These are phyloP conservation scores for Silybum marianum DNA, from an alignment of 129 eudicot genomes.

Conservation along the genomic window DNA sequence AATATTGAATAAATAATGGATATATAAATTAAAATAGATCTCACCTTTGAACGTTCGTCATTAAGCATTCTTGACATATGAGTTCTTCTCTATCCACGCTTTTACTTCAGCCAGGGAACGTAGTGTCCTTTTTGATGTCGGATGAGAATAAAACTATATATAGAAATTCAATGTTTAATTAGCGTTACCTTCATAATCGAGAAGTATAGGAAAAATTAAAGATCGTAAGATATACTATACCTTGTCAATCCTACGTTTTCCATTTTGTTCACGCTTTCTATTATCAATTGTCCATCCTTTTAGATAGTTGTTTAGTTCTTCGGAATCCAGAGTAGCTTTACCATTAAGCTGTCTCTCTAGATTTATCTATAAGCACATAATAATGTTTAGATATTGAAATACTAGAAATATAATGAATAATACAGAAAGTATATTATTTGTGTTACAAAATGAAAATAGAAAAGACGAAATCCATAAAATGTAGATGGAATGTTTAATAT, in stretches of 20 bases:
- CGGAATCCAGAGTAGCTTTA: neutral
- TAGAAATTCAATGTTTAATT: neutral
- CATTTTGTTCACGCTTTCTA: neutral
- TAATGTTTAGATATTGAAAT: neutral
- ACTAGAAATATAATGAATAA: neutral
- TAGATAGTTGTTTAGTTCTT: neutral
- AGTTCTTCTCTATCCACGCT: neutral
- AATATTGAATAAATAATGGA: neutral
- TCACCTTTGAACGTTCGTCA: neutral
- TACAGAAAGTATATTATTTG: neutral
- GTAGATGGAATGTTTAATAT: neutral
- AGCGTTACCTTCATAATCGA: neutral
- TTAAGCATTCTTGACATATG: neutral
- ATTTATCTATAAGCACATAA: slow-evolving; percentile 2
- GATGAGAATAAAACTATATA: slow-evolving; percentile 18
- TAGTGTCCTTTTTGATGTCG: neutral
- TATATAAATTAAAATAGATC: neutral
- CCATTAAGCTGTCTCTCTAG: neutral
- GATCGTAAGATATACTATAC: neutral
- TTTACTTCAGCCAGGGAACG: slow-evolving; percentile 1
- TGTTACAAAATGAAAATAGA: neutral
- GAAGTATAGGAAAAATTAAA: neutral
- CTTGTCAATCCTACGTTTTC: slow-evolving; percentile 13
- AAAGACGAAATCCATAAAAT: neutral
- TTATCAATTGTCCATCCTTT: slow-evolving; percentile 19